These are phyloP conservation scores for Arthrinium phaeospermum DNA, from an alignment of 2,329 filamentous ascomycete genomes.

Conservation along the genomic window DNA sequence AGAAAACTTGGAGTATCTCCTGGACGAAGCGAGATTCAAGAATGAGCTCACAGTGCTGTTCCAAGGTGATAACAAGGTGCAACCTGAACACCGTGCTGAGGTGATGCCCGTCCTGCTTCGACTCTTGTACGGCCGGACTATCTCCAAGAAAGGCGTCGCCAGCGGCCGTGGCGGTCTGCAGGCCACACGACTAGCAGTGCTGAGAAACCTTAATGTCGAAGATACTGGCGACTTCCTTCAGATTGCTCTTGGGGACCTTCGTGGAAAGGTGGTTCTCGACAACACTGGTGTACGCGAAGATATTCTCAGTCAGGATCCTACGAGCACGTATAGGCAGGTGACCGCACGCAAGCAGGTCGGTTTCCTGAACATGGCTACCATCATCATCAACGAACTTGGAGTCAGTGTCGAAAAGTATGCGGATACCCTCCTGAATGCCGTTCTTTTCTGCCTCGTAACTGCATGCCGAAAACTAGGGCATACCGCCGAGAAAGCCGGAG, in stretches of 20 bases:
- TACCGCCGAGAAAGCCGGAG: neutral
- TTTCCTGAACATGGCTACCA: constrained; percentile 88
- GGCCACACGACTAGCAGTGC: constrained; percentile 77
- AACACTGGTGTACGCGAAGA: constrained; percentile 54
- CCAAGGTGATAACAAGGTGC: constrained; percentile 75
- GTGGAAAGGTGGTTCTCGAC: constrained; percentile 63
- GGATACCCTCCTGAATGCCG: constrained; percentile 72
- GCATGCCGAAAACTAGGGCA: constrained; percentile 64
- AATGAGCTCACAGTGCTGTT: constrained; percentile 93
- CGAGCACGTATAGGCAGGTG: constrained; percentile 74
- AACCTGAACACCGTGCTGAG: constrained; percentile 71
- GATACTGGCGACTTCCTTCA: constrained; percentile 83
- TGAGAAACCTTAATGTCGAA: constrained; percentile 76
- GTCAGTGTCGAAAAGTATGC: constrained; percentile 73
- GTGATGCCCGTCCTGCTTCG: constrained; percentile 88
- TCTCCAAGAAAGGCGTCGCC: constrained; percentile 77
- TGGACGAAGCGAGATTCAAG: constrained; percentile 90
- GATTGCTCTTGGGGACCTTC: constrained; percentile 77
- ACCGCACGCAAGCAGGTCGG: constrained; percentile 74
- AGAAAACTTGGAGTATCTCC: constrained; percentile 82
- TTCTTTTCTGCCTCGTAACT: constrained; percentile 81
- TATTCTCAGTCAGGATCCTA: constrained; percentile 61
- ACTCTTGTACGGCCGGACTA: constrained; percentile 86
- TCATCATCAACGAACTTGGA: constrained; percentile 85
- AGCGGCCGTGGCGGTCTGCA: constrained; percentile 83